These are phyloP conservation scores for Cercophora newfieldiana DNA, from an alignment of 495 filamentous ascomycete species.

Conservation along the genomic window DNA sequence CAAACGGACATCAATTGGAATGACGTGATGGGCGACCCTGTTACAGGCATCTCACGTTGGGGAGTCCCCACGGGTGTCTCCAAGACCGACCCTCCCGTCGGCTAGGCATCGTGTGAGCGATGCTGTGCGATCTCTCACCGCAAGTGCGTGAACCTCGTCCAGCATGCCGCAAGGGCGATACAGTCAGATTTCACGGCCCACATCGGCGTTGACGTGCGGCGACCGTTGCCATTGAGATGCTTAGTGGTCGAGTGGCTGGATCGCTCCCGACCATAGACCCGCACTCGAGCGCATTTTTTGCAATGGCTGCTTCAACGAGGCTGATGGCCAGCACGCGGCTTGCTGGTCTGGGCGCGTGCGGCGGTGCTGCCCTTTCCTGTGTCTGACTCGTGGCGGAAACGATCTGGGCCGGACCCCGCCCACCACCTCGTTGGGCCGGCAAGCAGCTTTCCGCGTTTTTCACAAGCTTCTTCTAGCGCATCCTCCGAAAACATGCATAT, in stretches of 20 bases:
- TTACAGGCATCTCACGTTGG: too few species aligned
- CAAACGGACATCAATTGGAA: not conserved
- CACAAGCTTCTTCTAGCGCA: not conserved
- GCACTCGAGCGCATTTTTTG: not conserved
- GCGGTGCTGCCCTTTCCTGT: not conserved
- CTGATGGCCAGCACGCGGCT: not conserved
- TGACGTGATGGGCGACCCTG: not conserved
- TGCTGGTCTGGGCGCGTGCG: not conserved
- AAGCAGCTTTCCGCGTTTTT: not conserved
- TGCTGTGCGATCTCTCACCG: not conserved
- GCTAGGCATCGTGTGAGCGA: not conserved
- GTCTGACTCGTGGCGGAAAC: not conserved
- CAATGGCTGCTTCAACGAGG: not conserved
- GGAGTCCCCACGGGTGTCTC: too few species aligned
- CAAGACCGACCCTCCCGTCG: not conserved
- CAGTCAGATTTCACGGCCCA: not conserved
- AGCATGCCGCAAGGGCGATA: not conserved
- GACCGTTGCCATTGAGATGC: not conserved
- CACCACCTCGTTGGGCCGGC: not conserved
- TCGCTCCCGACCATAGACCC: too few species aligned
- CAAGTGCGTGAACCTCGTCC: not conserved
- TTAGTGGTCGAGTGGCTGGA: too few species aligned
- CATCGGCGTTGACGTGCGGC: not conserved
- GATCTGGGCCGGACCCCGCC: not conserved
- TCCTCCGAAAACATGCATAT: not conserved